These are phyloP conservation scores for Emericellopsis cladophorae DNA, from an alignment of 2,329 filamentous ascomycete species.

Conservation along the genomic window DNA sequence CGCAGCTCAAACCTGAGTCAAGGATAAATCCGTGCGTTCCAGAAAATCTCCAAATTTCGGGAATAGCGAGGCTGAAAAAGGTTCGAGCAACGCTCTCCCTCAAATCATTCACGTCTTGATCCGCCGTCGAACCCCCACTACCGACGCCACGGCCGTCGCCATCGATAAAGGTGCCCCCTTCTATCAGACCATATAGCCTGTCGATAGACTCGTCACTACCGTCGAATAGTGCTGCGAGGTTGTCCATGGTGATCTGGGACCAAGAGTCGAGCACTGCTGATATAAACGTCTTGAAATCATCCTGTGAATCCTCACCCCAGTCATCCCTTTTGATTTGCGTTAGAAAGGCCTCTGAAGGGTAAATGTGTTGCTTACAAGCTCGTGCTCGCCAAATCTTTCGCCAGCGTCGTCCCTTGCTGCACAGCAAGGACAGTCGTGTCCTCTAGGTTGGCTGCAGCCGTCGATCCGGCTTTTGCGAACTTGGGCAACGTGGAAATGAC, in stretches of 20 bases:
- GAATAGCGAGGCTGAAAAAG: constrained; percentile 18
- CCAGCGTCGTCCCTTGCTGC: constrained; percentile 11
- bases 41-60: constrained; percentile 16
- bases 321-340: too few relatives aligned
- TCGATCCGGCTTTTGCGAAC: neutral
- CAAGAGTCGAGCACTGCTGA: constrained; percentile 13
- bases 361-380: neutral
- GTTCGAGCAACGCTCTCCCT: neutral
- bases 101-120: too few relatives aligned
- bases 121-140: too few relatives aligned
- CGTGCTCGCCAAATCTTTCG: constrained; percentile 10
- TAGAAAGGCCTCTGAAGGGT: too few relatives aligned
- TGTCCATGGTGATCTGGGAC: constrained; percentile 6
- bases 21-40: too few relatives aligned
- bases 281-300: constrained; percentile 13
- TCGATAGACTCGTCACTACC: constrained; percentile 10
- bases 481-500: neutral
- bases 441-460: constrained; percentile 10
- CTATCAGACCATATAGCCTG: constrained; percentile 10
- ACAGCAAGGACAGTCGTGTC: constrained; percentile 13
- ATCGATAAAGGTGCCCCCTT: constrained; percentile 14
- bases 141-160: constrained; percentile 5
- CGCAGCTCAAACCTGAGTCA: too few relatives aligned
- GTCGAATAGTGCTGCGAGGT: constrained; percentile 10
- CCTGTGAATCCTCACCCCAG: constrained; percentile 6